Evolutionary conservation across 768 basidiomycete genomes (phyloP).

Genomic region (Trametes meyenii): DNA sequence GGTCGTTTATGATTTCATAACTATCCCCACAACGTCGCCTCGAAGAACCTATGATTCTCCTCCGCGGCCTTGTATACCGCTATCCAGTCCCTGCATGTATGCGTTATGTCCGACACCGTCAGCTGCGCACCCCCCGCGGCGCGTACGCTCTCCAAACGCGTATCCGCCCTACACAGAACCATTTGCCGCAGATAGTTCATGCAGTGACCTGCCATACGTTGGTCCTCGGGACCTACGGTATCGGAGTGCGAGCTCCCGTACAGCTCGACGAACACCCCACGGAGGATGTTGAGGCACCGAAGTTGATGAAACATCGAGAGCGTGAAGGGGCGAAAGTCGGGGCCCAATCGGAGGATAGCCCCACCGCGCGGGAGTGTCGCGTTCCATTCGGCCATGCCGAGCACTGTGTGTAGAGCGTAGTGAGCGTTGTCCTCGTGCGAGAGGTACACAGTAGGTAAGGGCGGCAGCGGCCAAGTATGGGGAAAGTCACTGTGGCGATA

Average conservation of each 20-base stretch:
- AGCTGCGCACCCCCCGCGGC: slow-evolving; percentile 3
- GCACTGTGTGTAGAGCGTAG: slow-evolving; percentile 19
- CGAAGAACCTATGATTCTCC: slow-evolving; percentile 24
- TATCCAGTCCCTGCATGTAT: slow-evolving; percentile 34
- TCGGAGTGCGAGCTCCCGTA: not conserved
- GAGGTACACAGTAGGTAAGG: slow-evolving; percentile 10
- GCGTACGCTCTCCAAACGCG: slow-evolving; percentile 32
- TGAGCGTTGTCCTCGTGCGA: slow-evolving; percentile 30
- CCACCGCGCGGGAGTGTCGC: slow-evolving; percentile 37
- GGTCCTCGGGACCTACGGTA: too few relatives aligned
- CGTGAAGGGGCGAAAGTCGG: slow-evolving; percentile 34
- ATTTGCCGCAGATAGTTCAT: slow-evolving; percentile 41
- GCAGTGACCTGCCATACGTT: slow-evolving; percentile 29
- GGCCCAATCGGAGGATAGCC: slow-evolving; percentile 34
- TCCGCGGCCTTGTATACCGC: slow-evolving; percentile 33
- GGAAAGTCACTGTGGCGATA: not conserved
- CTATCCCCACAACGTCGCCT: not conserved
- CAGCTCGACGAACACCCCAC: slow-evolving; percentile 26
- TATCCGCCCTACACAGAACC: slow-evolving; percentile 35
- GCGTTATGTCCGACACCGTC: slow-evolving; percentile 27
- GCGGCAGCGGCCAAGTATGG: slow-evolving; percentile 5
- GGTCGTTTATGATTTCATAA: too few relatives aligned
- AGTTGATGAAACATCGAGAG: slow-evolving; percentile 45
- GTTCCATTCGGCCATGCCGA: slow-evolving; percentile 30
- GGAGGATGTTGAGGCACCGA: slow-evolving; percentile 42